phyloP scores from a whole-genome alignment of 2,329 filamentous ascomycete species.

The Cytospora leucostoma region DNA sequence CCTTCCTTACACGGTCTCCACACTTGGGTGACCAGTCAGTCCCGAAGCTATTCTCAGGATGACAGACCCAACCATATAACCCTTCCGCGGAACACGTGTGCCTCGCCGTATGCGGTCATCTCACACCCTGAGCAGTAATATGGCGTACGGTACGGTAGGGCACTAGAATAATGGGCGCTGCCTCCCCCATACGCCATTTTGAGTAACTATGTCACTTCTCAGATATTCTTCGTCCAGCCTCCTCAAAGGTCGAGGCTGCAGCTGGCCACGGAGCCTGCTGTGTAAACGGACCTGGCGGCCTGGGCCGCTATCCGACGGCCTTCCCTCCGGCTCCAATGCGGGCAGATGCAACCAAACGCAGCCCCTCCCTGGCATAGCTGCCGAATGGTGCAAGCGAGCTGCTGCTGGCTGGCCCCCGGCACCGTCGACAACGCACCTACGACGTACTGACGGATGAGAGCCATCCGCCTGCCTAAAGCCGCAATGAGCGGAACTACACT shows the following conservation, averaged over 20 bases:
- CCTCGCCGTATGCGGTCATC: conserved; percentile 7
- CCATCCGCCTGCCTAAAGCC: background rate
- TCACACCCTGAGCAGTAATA: conserved; percentile 15
- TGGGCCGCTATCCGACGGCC: background rate
- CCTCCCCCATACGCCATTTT: background rate
- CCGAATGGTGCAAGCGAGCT: conserved; percentile 6
- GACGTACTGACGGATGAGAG: background rate
- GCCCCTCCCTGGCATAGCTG: background rate
- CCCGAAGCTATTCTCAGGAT: conserved; percentile 14
- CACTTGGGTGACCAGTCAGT: background rate
- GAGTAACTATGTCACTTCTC: background rate
- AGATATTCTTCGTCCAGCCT: background rate
- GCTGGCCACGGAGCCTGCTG: background rate
- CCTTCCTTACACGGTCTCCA: background rate
- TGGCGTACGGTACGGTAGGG: background rate
- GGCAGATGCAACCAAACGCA: background rate
- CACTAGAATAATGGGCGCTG: background rate
- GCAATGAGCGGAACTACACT: conserved; percentile 2
- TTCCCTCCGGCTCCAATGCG: background rate
- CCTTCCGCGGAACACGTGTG: conserved; percentile 8
- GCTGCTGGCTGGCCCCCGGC: background rate
- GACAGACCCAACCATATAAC: background rate
- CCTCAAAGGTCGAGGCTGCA: background rate
- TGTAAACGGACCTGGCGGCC: background rate
- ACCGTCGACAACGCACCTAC: conserved; percentile 6